Evolutionary conservation across 306 rosid species (phyloP), one percentile per base, ranked within the genome.

Genomic region (Sesbania bispinosa): DNA sequence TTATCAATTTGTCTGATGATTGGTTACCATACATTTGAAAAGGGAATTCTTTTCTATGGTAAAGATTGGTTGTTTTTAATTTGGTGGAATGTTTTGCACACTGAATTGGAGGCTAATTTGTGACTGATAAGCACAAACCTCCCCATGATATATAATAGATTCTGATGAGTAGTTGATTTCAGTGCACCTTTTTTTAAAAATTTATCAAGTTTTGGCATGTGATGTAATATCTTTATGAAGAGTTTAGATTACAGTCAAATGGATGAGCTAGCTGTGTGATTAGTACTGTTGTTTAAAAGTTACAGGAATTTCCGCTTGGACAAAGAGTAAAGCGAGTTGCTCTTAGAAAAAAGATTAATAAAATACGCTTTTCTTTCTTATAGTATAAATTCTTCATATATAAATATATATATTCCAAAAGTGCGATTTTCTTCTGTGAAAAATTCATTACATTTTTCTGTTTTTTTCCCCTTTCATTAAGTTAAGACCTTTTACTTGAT

Each of bases 281-380:
- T n/a, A n/a, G n/a, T n/a, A 21, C 39, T 27, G 10, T 11, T 21
- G n/a, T 30, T 16, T 53, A 6, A 55, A 4, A 48, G 9, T 33
- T 43, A 46, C 20, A 14, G 4, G 69, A 42, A 20, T 57, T 65
- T 27, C 38, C 1, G 9, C 9, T 3, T 26, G 32, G 15, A 35
- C 24, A 60, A 54, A 71, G 79, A 67, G 73, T 73, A 77, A 81
- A 72, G 80, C 38, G 7, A 53, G 19, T 9, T 38, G 62, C 38
- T 53, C 14, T 78, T 73, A 14, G 39, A 80, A 50, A 45, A 38
- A 65, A 38, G 27, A 59, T 70, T 62, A 62, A 64, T 26, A 62
- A 63, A 73, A 20, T 32, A 24, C 30, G 53, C 10, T 52, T 16
- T 71, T 61, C 55, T 68, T 80, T 80, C 48, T 45, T 42, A 35